Evolutionary conservation across 2,329 filamentous ascomycete genomes (phyloP).

Genomic region (Emergomyces pasteurianus): DNA sequence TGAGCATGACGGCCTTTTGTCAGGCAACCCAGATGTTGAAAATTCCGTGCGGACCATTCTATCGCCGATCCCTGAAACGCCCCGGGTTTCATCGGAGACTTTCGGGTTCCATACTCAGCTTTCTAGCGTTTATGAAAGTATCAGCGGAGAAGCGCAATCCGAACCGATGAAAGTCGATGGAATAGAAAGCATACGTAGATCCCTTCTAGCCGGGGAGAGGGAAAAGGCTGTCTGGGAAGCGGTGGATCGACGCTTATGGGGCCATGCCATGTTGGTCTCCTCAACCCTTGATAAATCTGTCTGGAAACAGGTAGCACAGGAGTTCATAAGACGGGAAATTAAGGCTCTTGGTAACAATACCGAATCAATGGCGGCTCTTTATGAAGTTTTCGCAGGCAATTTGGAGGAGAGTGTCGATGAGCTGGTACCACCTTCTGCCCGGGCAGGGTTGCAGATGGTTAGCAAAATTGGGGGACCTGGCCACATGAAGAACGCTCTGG

Average conservation of each 20-base stretch:
- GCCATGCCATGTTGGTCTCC: constrained; percentile 86
- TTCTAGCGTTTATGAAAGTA: constrained; percentile 28
- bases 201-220: constrained; percentile 64
- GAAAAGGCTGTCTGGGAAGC: constrained; percentile 90
- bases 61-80: constrained; percentile 43
- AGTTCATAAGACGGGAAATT: constrained; percentile 92
- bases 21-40: constrained; percentile 59
- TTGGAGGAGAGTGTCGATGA: constrained; percentile 91
- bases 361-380: constrained; percentile 79
- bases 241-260: constrained; percentile 89
- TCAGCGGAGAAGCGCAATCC: constrained; percentile 10
- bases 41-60: constrained; percentile 65
- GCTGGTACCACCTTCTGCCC: constrained; percentile 81
- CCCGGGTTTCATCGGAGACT: constrained; percentile 15
- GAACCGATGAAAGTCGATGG: constrained; percentile 4
- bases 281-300: constrained; percentile 60
- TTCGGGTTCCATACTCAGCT: constrained; percentile 15
- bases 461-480: constrained; percentile 52
- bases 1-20: constrained; percentile 73
- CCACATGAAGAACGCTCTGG: constrained; percentile 58
- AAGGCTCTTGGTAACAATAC: constrained; percentile 68
- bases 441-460: constrained; percentile 83
- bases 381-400: constrained; percentile 89
- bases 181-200: constrained; percentile 12
- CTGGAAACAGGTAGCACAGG: constrained; percentile 87